Percentiles rank a stretch among this genome's conserved stretches.
phyloP scores from a whole-genome alignment of 805 yeast species.

The Saccharomycopsis sp. region DNA sequence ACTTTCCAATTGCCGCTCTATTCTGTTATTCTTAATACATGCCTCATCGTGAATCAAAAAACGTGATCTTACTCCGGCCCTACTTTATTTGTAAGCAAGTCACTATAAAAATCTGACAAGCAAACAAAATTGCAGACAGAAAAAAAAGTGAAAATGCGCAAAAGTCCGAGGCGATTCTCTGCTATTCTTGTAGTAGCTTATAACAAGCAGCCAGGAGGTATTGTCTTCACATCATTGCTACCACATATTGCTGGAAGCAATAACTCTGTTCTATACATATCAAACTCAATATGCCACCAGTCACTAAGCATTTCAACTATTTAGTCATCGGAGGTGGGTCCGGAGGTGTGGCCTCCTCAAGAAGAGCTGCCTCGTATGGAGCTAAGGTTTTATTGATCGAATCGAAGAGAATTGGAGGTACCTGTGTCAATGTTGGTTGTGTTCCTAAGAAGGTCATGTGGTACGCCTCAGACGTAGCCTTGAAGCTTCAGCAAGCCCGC shows the following conservation, averaged over 20 bases:
- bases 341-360: conserved; percentile 98
- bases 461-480: conserved; percentile 91
- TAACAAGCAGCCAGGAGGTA: no score
- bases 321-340: conserved; percentile 98
- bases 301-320: conserved; percentile 66
- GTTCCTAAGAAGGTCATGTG: conserved; percentile 99
- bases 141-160: no score
- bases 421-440: conserved; percentile 99
- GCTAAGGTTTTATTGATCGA: conserved; percentile 83
- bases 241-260: no score
- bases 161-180: background rate
- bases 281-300: conserved; percentile 30
- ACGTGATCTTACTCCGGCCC: background rate
- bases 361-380: conserved; percentile 93
- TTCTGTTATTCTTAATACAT: background rate
- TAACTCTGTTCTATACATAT: no score
- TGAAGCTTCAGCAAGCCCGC: conserved; percentile 62
- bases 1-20: background rate
- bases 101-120: no score
- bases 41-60: background rate
- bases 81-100: background rate
- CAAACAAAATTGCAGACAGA: no score
- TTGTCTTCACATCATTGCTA: no score
- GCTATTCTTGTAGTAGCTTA: background rate
- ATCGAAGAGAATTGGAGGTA: conserved; percentile 83